phyloP scores from a whole-genome alignment of 495 filamentous ascomycete genomes.

The Melanomma pulvis-pyrius region DNA sequence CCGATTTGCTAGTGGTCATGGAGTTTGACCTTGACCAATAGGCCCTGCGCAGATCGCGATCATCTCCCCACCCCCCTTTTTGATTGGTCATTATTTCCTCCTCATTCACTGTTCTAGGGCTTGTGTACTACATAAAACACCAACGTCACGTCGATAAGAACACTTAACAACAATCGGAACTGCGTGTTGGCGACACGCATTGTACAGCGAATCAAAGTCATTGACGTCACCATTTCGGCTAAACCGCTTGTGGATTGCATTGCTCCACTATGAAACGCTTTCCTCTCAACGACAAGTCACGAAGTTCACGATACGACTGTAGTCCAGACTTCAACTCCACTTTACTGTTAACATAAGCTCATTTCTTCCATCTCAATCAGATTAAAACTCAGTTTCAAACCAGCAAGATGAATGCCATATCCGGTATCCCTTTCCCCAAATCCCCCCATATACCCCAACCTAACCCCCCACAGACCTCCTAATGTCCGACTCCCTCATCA shows the following conservation, averaged over 20 bases:
- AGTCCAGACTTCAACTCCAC: neutral
- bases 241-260: neutral
- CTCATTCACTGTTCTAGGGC: no score
- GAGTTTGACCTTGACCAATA: neutral
- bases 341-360: neutral
- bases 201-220: neutral
- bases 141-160: neutral
- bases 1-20: neutral
- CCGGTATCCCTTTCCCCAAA: constrained; percentile 2
- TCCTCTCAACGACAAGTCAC: constrained; percentile 22
- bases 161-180: no score
- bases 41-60: neutral
- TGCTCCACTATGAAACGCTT: neutral
- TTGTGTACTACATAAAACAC: neutral
- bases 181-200: neutral
- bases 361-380: neutral
- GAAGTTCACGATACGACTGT: constrained; percentile 9
- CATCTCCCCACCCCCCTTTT: neutral
- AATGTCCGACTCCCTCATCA: constrained; percentile 21
- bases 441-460: neutral
- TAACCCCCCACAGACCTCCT: constrained; percentile 15
- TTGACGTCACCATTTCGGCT: constrained; percentile 13
- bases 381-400: neutral
- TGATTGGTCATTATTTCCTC: neutral
- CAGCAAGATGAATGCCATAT: constrained; percentile 24